phyloP scores from a whole-genome alignment of 176 grass and related monocot genomes.

The Musa troglodytarum region DNA sequence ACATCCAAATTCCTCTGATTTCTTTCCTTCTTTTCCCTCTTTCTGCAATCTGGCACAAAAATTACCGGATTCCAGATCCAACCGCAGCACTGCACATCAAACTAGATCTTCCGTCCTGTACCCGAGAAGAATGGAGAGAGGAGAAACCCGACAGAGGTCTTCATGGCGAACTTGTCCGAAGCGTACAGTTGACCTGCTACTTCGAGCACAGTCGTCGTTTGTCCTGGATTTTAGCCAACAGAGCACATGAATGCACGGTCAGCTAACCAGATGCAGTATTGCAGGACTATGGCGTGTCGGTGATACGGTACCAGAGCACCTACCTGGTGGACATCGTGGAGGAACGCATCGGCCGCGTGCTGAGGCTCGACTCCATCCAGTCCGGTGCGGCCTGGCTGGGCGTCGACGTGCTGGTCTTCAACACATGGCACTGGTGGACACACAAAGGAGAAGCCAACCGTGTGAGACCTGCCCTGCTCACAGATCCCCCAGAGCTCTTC shows the following conservation, averaged over 20 bases:
- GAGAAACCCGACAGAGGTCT: background rate
- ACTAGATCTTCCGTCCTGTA: background rate
- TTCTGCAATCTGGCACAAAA: too few relatives aligned
- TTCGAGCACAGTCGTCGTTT: too few relatives aligned
- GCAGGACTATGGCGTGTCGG: conserved; percentile 68
- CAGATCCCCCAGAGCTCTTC: background rate
- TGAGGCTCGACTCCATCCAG: conserved; percentile 69
- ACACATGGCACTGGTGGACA: conserved; percentile 98
- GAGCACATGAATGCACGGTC: background rate
- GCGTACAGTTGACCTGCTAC: too few relatives aligned
- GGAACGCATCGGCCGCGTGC: conserved; percentile 57
- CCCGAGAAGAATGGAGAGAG: background rate
- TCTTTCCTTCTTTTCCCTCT: too few relatives aligned
- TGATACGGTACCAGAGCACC: conserved; percentile 64
- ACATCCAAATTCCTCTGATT: too few relatives aligned
- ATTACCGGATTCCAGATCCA: background rate
- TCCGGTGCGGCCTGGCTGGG: conserved; percentile 61
- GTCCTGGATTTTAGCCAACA: background rate
- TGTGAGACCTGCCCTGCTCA: conserved; percentile 14
- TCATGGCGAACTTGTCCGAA: too few relatives aligned
- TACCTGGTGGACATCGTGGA: conserved; percentile 83
- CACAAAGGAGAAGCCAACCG: conserved; percentile 85
- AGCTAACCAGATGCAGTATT: background rate
- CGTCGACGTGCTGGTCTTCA: conserved; percentile 67
- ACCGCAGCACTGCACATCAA: background rate